phyloP scores from a whole-genome alignment of 441 rosid genomes.

The Bruguiera hainesii region DNA sequence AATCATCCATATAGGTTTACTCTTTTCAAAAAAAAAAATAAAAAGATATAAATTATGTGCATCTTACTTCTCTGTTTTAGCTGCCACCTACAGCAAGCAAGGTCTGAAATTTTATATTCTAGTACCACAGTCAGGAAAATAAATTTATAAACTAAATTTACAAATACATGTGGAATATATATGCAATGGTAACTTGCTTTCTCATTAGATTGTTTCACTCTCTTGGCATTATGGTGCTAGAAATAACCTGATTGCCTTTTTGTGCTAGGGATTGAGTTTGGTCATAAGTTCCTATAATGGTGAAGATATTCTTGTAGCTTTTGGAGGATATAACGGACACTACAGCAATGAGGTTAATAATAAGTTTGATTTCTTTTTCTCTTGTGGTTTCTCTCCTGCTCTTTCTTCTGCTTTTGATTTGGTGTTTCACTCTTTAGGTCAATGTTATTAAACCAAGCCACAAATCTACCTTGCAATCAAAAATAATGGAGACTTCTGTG shows the following conservation, averaged over 20 bases:
- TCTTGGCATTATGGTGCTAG: not conserved
- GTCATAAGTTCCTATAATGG: slow-evolving; percentile 69
- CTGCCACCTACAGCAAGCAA: too few species aligned
- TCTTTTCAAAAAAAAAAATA: too few species aligned
- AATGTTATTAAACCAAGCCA: slow-evolving; percentile 95
- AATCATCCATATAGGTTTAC: too few species aligned
- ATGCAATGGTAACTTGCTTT: not conserved
- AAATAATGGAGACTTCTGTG: slow-evolving; percentile 46
- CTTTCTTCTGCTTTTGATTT: slow-evolving; percentile 16
- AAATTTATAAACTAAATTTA: too few species aligned
- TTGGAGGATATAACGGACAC: slow-evolving; percentile 95
- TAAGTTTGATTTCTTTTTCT: slow-evolving; percentile 15
- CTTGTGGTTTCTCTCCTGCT: slow-evolving; percentile 14
- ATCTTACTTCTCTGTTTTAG: too few species aligned
- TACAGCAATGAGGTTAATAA: slow-evolving; percentile 81
- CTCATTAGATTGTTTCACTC: not conserved
- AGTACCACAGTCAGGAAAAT: too few species aligned
- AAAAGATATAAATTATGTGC: too few species aligned
- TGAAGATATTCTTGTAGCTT: slow-evolving; percentile 80
- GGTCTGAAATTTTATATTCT: too few species aligned
- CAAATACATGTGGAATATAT: too few species aligned
- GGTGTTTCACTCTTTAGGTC: slow-evolving; percentile 43
- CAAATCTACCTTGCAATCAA: slow-evolving; percentile 83
- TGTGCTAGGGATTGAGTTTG: slow-evolving; percentile 78
- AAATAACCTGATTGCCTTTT: slow-evolving; percentile 7